phyloP scores from a whole-genome alignment of 768 basidiomycete genomes.

The Tulasnella sp. region DNA sequence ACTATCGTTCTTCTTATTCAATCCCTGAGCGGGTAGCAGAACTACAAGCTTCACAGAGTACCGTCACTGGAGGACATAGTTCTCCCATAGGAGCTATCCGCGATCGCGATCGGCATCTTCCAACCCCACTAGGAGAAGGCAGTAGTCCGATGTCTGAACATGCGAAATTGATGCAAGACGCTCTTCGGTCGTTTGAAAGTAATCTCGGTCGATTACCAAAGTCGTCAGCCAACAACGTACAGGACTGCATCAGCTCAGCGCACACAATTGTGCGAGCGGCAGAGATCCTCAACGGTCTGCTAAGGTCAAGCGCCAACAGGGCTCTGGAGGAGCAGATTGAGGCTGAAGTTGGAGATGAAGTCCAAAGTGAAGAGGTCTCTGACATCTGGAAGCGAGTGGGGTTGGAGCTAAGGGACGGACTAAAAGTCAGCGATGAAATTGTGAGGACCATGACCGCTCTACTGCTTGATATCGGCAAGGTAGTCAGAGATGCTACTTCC shows the following conservation, averaged over 20 bases:
- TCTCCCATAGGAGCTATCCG: too few relatives aligned
- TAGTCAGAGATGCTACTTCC: conserved; percentile 43
- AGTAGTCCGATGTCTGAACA: conserved; percentile 39
- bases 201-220: conserved; percentile 45
- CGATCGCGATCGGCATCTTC: too few relatives aligned
- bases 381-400: conserved; percentile 59
- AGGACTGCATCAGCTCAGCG: conserved; percentile 48
- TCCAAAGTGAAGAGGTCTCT: conserved; percentile 32
- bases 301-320: conserved; percentile 41
- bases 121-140: too few relatives aligned
- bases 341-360: conserved; percentile 45
- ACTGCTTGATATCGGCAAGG: conserved; percentile 58
- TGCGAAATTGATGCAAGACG: conserved; percentile 54
- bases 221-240: conserved; percentile 24
- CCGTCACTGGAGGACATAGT: too few relatives aligned
- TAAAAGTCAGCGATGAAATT: conserved; percentile 64
- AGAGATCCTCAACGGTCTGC: conserved; percentile 50
- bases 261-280: conserved; percentile 50
- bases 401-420: conserved; percentile 55
- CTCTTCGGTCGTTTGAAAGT: conserved; percentile 54
- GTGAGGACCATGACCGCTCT: conserved; percentile 65
- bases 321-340: conserved; percentile 65
- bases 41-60: not conserved
- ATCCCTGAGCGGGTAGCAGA: conserved; percentile 21
- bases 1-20: conserved; percentile 33